phyloP scores from a whole-genome alignment of 768 basidiomycete species.

The Mycena vitilis region DNA sequence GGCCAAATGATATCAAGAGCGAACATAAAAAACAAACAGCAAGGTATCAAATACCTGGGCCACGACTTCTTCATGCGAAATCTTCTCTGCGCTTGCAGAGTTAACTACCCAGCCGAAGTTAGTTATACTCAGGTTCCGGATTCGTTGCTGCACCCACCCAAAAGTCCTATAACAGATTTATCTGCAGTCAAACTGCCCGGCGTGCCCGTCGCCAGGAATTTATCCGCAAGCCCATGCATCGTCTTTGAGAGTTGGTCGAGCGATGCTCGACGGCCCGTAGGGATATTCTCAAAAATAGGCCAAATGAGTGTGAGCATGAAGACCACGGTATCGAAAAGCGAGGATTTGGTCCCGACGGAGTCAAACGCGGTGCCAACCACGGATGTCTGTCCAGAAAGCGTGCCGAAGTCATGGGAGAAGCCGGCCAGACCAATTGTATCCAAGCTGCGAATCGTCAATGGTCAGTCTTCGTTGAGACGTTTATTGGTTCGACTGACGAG shows the following conservation, averaged over 20 bases:
- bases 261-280: neutral
- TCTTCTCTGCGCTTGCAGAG: constrained; percentile 5
- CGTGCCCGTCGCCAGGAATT: constrained; percentile 10
- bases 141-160: constrained; percentile 5
- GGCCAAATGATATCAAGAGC: neutral
- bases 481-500: constrained; percentile 13
- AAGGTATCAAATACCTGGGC: too few species aligned
- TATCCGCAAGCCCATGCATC: constrained; percentile 8
- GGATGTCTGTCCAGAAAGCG: constrained; percentile 10
- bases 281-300: constrained; percentile 3
- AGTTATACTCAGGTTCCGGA: neutral
- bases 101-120: neutral
- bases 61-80: constrained; percentile 20
- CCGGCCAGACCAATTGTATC: constrained; percentile 23
- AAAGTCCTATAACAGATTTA: constrained; percentile 21
- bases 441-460: neutral
- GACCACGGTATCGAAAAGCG: neutral
- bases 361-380: constrained; percentile 2
- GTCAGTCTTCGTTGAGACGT: neutral
- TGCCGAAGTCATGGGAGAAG: constrained; percentile 22
- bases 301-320: constrained; percentile 1
- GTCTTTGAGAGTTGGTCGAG: constrained; percentile 11
- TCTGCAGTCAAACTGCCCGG: neutral
- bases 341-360: constrained; percentile 5
- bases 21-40: too few species aligned